A percentile compares a stretch with the other conserved stretches of the same genome.
phyloP scores from a whole-genome alignment of 495 filamentous ascomycete genomes.

The Beverwykella pulmonaria region DNA sequence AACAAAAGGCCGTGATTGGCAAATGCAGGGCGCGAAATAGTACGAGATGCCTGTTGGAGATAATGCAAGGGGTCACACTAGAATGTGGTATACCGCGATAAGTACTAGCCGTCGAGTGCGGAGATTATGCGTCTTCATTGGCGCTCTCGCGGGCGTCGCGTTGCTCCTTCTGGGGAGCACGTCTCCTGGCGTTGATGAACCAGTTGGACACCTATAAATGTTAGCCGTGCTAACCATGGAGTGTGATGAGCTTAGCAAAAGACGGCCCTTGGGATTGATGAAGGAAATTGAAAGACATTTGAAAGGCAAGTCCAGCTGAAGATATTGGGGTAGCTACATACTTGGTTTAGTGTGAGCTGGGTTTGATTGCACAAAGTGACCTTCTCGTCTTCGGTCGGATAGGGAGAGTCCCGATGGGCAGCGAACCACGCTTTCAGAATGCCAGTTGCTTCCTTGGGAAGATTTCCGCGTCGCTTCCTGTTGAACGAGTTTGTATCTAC shows the following conservation, averaged over 20 bases:
- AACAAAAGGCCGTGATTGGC: neutral
- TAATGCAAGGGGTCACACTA: too few species aligned
- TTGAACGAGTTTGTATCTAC: slow-evolving; percentile 16
- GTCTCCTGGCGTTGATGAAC: slow-evolving; percentile 90
- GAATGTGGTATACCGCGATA: too few species aligned
- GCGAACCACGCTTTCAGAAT: slow-evolving; percentile 80
- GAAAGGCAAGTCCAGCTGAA: slow-evolving; percentile 4
- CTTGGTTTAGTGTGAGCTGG: slow-evolving; percentile 79
- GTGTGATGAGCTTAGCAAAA: neutral
- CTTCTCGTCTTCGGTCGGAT: slow-evolving; percentile 91
- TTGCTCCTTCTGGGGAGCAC: slow-evolving; percentile 41
- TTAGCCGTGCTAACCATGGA: slow-evolving; percentile 30
- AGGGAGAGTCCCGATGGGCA: slow-evolving; percentile 76
- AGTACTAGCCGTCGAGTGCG: neutral
- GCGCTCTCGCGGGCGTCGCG: neutral
- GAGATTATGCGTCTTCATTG: neutral
- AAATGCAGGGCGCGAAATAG: neutral
- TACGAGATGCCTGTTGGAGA: neutral
- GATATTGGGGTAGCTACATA: slow-evolving; percentile 38
- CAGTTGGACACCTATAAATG: slow-evolving; percentile 78
- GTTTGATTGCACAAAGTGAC: slow-evolving; percentile 76
- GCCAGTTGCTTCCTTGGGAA: slow-evolving; percentile 84
- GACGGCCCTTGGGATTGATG: neutral
- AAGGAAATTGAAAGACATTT: neutral
- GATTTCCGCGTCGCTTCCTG: slow-evolving; percentile 68